Evolutionary conservation across 148 eudicot genomes (phyloP).

Genomic region (Gaultheria prostrata): DNA sequence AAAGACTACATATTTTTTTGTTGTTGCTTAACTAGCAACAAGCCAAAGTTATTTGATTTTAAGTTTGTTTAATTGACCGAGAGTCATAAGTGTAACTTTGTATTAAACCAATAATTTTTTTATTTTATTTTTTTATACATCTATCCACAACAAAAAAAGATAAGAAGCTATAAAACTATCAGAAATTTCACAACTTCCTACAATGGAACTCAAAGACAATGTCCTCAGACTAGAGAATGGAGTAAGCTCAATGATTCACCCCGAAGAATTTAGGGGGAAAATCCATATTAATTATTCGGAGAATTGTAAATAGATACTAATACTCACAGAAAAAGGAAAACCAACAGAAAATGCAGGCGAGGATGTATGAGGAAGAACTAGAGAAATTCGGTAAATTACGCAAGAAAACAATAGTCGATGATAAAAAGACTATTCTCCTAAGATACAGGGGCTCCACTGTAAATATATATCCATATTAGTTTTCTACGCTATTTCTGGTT

Average conservation of each 20-base stretch:
- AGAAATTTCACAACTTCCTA: not conserved
- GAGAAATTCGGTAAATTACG: not conserved
- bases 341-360: not conserved
- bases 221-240: not conserved
- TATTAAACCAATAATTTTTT: too few relatives aligned
- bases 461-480: not conserved
- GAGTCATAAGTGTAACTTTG: too few relatives aligned
- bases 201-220: not conserved
- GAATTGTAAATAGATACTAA: not conserved
- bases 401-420: not conserved
- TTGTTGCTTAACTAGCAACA: too few relatives aligned
- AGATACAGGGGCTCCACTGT: conserved; percentile 3
- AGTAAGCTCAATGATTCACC: not conserved
- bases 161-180: too few relatives aligned
- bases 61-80: too few relatives aligned
- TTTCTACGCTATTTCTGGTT: not conserved
- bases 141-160: too few relatives aligned
- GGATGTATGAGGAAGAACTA: not conserved
- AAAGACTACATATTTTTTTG: too few relatives aligned
- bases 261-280: not conserved
- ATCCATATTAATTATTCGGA: not conserved
- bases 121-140: too few relatives aligned
- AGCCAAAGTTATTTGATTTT: too few relatives aligned
- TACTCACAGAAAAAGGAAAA: not conserved
- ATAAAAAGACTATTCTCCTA: not conserved